A percentile compares a stretch with the other conserved stretches of the same genome.
These are phyloP conservation scores for Thielaviopsis ethacetica DNA, from an alignment of 2,329 filamentous ascomycete genomes.

Conservation along the genomic window DNA sequence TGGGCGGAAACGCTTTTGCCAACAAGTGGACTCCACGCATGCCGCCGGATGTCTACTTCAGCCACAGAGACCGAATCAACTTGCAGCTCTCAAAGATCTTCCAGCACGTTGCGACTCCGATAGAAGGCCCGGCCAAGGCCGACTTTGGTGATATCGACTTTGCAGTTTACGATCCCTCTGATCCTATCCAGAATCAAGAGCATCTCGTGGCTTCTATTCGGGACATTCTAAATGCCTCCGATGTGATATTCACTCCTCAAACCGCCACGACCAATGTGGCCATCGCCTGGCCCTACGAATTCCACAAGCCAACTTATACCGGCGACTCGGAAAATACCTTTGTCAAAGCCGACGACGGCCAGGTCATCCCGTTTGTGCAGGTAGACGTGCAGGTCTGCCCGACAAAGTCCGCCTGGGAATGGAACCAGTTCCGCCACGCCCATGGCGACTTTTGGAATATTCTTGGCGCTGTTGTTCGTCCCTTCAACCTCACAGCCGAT, in stretches of 20 bases:
- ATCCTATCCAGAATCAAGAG: not conserved
- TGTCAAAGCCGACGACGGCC: not conserved
- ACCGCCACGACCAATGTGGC: constrained; percentile 32
- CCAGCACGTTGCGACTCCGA: constrained; percentile 37
- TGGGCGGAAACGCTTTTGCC: constrained; percentile 10
- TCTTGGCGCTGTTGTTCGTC: constrained; percentile 45
- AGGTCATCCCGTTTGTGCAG: constrained; percentile 31
- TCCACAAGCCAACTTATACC: not conserved
- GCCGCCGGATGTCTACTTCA: constrained; percentile 37
- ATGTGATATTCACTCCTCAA: constrained; percentile 27
- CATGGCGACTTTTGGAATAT: constrained; percentile 58
- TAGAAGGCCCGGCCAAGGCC: constrained; percentile 52
- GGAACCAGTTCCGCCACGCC: constrained; percentile 50
- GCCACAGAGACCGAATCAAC: constrained; percentile 30
- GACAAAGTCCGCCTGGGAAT: constrained; percentile 30
- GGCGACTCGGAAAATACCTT: not conserved
- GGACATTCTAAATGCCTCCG: constrained; percentile 18
- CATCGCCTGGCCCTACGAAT: constrained; percentile 33
- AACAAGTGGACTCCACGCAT: constrained; percentile 50
- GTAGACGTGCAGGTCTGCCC: constrained; percentile 47
- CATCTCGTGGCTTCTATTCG: not conserved
- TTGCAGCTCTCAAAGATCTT: constrained; percentile 34
- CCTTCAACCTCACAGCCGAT: constrained; percentile 49
- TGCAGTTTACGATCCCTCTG: constrained; percentile 26
- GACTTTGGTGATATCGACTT: constrained; percentile 63